Evolutionary conservation across 768 basidiomycete genomes (phyloP).

Genomic region (Panaeolus papilionaceus): DNA sequence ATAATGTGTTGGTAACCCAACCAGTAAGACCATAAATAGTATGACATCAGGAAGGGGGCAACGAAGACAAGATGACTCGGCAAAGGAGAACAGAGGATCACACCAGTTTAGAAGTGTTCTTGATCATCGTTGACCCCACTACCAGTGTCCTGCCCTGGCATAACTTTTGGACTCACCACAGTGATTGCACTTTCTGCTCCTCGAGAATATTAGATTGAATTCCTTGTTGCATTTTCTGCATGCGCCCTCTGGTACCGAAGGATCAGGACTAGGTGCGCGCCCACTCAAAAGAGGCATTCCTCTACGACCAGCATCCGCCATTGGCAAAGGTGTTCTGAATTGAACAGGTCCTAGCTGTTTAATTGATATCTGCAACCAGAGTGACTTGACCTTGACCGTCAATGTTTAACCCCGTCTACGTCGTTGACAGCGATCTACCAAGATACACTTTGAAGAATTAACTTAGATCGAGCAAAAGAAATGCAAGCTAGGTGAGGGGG

Average conservation of each 20-base stretch:
- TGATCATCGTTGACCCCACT: not conserved
- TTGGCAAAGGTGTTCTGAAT: slow-evolving; percentile 10
- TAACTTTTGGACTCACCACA: slow-evolving; percentile 58
- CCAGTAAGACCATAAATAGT: not conserved
- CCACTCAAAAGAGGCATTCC: slow-evolving; percentile 80
- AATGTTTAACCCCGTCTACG: not conserved
- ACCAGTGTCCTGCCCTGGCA: not conserved
- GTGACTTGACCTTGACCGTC: not conserved
- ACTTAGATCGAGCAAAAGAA: not conserved
- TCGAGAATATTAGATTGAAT: slow-evolving; percentile 69
- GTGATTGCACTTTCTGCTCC: slow-evolving; percentile 73
- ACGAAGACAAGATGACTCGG: not conserved
- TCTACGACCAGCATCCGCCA: slow-evolving; percentile 33
- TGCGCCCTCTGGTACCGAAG: slow-evolving; percentile 36
- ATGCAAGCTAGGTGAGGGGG: slow-evolving; percentile 4
- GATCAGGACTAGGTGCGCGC: slow-evolving; percentile 50
- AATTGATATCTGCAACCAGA: not conserved
- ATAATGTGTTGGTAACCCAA: not conserved
- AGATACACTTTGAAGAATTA: not conserved
- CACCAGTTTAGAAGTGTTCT: not conserved
- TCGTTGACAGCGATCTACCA: not conserved
- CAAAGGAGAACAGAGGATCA: not conserved
- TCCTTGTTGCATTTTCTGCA: slow-evolving; percentile 81
- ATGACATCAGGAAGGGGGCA: slow-evolving; percentile 1
- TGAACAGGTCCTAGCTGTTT: not conserved